Conservation (phyloP, 805 yeast species). For the Hanseniaspora lachancei region DNA sequence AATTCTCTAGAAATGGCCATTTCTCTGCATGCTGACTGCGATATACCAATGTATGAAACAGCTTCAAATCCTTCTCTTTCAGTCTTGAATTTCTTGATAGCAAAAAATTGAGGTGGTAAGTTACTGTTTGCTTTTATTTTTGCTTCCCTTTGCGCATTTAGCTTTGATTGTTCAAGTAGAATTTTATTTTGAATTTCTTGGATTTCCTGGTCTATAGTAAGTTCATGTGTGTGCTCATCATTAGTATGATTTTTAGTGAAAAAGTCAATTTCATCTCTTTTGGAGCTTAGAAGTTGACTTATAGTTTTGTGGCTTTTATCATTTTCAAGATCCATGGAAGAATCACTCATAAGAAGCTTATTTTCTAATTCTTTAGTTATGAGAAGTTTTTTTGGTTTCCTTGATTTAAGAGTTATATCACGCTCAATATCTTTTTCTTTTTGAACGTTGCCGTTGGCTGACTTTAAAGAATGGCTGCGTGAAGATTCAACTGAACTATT, state of each 20-base stretch:
- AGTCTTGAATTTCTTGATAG: constrained; percentile 89
- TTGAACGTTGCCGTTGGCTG: constrained; percentile 10
- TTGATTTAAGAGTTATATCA: not conserved
- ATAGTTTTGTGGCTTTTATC: not conserved
- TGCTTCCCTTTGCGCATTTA: not conserved
- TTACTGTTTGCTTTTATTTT: not conserved
- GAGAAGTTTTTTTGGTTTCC: not conserved
- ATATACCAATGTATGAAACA: constrained; percentile 81
- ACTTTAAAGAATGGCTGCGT: constrained; percentile 13
- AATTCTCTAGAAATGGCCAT: constrained; percentile 89
- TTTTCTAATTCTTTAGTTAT: not conserved
- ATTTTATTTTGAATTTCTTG: not conserved
- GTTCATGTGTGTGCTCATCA: not conserved
- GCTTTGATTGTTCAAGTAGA: not conserved
- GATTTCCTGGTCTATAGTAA: not conserved
- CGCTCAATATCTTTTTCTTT: not conserved
- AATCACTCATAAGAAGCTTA: not conserved
- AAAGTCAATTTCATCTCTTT: constrained; percentile 9
- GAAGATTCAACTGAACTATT: not conserved
- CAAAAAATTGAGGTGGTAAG: constrained; percentile 35
- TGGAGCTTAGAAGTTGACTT: not conserved
- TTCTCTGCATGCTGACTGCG: constrained; percentile 91
- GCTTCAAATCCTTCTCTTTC: constrained; percentile 80
- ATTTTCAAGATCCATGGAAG: not conserved
- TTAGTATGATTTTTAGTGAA: not conserved